Percentiles rank a stretch among this genome's conserved stretches.
phyloP scores from a whole-genome alignment of 257 asterid genomes.

The Primulina eburnea region DNA sequence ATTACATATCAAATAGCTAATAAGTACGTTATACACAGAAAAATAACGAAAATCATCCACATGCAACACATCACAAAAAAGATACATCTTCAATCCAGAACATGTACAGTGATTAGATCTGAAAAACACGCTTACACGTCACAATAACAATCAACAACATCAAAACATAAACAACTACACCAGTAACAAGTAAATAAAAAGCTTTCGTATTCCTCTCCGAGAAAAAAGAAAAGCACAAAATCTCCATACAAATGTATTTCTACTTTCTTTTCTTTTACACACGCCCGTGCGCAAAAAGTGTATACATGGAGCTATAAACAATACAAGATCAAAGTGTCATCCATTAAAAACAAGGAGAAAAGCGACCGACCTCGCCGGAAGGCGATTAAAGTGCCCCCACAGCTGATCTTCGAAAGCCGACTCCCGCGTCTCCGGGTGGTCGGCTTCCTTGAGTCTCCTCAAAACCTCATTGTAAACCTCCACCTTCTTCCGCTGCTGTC shows the following conservation, averaged over 20 bases:
- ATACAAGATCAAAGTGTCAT: not conserved
- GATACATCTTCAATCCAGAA: not conserved
- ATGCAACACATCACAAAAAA: not conserved
- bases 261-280: not conserved
- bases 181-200: not conserved
- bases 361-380: conserved; percentile 65
- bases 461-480: conserved; percentile 93
- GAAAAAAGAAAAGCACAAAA: not conserved
- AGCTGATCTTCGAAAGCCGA: conserved; percentile 77
- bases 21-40: not conserved
- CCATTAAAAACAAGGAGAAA: not conserved
- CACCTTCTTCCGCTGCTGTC: conserved; percentile 56
- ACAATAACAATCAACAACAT: not conserved
- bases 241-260: not conserved
- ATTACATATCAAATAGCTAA: not conserved
- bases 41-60: not conserved
- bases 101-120: not conserved
- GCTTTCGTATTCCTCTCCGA: not conserved
- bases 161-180: not conserved
- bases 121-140: not conserved
- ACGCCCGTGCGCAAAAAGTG: not conserved
- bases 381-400: conserved; percentile 92
- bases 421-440: conserved; percentile 59
- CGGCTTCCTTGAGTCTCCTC: conserved; percentile 69
- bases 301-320: not conserved